phyloP scores from a whole-genome alignment of 176 grass and related monocot genomes.

The Bromus sterilis region DNA sequence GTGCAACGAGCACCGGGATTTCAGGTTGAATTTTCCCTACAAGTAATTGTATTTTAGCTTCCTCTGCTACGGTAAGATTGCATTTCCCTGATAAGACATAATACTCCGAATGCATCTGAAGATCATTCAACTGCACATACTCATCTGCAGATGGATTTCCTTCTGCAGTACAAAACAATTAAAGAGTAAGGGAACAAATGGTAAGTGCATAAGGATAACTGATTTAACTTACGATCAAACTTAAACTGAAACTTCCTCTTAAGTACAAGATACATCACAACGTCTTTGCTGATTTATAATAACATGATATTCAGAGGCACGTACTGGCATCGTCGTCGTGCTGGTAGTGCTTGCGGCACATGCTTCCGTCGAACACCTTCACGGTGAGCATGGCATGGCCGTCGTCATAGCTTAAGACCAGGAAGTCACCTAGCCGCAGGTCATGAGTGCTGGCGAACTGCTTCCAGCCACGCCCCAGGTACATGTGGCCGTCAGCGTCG shows the following conservation, averaged over 20 bases:
- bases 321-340: neutral
- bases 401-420: slow-evolving; percentile 29
- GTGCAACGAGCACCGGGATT: neutral
- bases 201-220: neutral
- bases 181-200: neutral
- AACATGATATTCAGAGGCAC: too few relatives aligned
- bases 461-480: slow-evolving; percentile 13
- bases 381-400: neutral
- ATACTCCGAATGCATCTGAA: neutral
- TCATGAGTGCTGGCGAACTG: slow-evolving; percentile 17
- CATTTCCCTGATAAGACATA: neutral
- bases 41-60: neutral
- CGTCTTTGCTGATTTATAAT: too few relatives aligned
- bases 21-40: neutral
- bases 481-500: neutral
- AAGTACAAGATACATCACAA: too few relatives aligned
- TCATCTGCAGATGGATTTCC: neutral
- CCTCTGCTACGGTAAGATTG: neutral
- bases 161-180: neutral
- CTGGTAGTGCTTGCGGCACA: slow-evolving; percentile 14
- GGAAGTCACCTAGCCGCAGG: neutral
- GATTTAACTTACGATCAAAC: neutral
- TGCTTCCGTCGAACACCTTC: slow-evolving; percentile 19
- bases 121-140: neutral
- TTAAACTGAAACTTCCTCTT: slow-evolving; percentile 18